Conservation (phyloP, 2,329 filamentous ascomycete species). For the Keithomyces neogunnii region DNA sequence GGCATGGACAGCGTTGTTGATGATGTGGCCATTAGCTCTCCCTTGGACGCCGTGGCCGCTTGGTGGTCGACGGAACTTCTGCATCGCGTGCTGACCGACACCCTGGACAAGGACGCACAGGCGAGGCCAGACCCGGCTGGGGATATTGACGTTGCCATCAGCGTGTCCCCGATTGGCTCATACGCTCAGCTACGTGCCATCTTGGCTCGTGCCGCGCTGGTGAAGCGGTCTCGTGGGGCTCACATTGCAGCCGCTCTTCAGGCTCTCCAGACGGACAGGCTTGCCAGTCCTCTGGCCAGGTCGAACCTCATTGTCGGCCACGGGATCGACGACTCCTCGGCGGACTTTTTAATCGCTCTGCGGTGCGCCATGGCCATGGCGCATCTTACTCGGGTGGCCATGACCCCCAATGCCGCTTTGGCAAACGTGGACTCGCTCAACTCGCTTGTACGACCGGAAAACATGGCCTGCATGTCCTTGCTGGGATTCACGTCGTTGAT, state of each 20-base stretch:
- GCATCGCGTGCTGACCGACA: conserved; percentile 58
- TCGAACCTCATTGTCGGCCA: conserved; percentile 37
- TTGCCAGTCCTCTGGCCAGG: conserved; percentile 15
- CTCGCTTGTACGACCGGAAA: conserved; percentile 35
- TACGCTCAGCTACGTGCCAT: conserved; percentile 55
- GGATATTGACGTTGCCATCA: conserved; percentile 60
- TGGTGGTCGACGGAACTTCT: conserved; percentile 78
- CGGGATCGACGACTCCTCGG: conserved; percentile 30
- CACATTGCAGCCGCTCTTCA: conserved; percentile 50
- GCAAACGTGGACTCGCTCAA: conserved; percentile 40
- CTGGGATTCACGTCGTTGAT: conserved; percentile 53
- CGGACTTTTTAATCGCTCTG: conserved; percentile 48
- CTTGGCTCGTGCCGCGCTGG: conserved; percentile 49
- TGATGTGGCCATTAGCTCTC: conserved; percentile 75
- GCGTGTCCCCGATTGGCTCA: conserved; percentile 70
- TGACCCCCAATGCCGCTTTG: conserved; percentile 22
- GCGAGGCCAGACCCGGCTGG: conserved; percentile 14
- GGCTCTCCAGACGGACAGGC: conserved; percentile 31
- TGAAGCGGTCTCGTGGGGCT: conserved; percentile 42
- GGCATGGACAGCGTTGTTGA: conserved; percentile 79
- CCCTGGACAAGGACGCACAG: conserved; percentile 44
- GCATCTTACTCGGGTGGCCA: conserved; percentile 40
- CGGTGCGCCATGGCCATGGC: conserved; percentile 53
- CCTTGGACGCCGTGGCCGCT: conserved; percentile 81
- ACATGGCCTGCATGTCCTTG: conserved; percentile 38